These are phyloP conservation scores for Sclerospora graminicola DNA, from an alignment of 352 stramenopile species.

Conservation along the genomic window DNA sequence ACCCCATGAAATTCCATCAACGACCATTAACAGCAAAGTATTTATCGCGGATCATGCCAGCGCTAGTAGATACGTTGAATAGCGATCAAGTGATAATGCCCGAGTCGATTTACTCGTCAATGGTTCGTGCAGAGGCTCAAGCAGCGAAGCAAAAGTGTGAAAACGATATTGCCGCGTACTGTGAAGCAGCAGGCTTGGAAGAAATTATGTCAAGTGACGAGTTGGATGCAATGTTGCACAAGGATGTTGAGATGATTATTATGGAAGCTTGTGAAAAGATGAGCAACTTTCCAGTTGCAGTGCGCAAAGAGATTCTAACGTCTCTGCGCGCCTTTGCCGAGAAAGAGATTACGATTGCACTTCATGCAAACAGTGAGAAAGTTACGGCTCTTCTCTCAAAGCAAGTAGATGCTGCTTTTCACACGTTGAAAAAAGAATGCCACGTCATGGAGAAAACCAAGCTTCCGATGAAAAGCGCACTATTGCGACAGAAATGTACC, in stretches of 20 bases:
- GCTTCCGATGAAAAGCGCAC: slow-evolving; percentile 46
- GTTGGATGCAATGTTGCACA: slow-evolving; percentile 45
- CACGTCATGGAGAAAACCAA: slow-evolving; percentile 40
- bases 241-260: slow-evolving; percentile 50
- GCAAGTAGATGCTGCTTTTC: slow-evolving; percentile 43
- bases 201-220: slow-evolving; percentile 44
- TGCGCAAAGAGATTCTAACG: slow-evolving; percentile 54
- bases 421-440: slow-evolving; percentile 45
- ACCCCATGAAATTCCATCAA: slow-evolving; percentile 69
- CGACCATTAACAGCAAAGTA: slow-evolving; percentile 61
- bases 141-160: slow-evolving; percentile 49
- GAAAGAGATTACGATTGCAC: slow-evolving; percentile 61
- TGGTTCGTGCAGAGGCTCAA: slow-evolving; percentile 70
- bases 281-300: slow-evolving; percentile 26
- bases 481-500: slow-evolving; percentile 41
- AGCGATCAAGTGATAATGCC: slow-evolving; percentile 84
- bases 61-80: slow-evolving; percentile 71
- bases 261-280: slow-evolving; percentile 42
- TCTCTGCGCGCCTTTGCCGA: slow-evolving; percentile 37
- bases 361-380: slow-evolving; percentile 64
- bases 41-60: slow-evolving; percentile 69
- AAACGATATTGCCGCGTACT: slow-evolving; percentile 49
- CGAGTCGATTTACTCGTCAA: slow-evolving; percentile 82
- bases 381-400: slow-evolving; percentile 38
- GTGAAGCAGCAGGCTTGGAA: slow-evolving; percentile 50